Percentiles rank a stretch among this genome's conserved stretches.
Evolutionary conservation across 371 early-diverging fungal genomes (phyloP).

Genomic region (Gilbertella persicaria): DNA sequence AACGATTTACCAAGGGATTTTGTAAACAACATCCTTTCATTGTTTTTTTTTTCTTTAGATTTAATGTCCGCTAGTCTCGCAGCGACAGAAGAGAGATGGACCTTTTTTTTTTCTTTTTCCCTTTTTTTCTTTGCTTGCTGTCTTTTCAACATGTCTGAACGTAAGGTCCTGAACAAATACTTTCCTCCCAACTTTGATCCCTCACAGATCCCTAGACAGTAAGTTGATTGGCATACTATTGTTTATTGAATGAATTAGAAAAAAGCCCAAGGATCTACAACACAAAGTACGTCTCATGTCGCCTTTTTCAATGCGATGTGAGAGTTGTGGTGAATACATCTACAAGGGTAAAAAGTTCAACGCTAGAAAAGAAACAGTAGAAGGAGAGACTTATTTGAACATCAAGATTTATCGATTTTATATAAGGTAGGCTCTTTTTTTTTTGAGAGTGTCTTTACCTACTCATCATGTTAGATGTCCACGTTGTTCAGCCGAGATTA

Average conservation of each 20-base stretch:
- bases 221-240: slow-evolving; percentile 13
- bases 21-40: too few relatives aligned
- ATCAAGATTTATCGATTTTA: slow-evolving; percentile 95
- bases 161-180: slow-evolving; percentile 92
- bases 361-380: slow-evolving; percentile 88
- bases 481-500: slow-evolving; percentile 92
- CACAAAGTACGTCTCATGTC: slow-evolving; percentile 96
- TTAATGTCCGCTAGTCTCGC: too few relatives aligned
- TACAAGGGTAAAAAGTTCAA: slow-evolving; percentile 98
- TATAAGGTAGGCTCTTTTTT: slow-evolving; percentile 58
- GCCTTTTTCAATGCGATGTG: slow-evolving; percentile 98
- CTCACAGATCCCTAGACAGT: slow-evolving; percentile 52
- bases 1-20: too few relatives aligned
- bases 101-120: neutral
- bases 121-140: too few relatives aligned
- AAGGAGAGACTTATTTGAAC: slow-evolving; percentile 81
- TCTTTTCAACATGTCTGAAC: slow-evolving; percentile 67
- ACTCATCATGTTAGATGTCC: slow-evolving; percentile 68
- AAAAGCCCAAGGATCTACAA: slow-evolving; percentile 78
- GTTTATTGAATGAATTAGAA: slow-evolving; percentile 41
- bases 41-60: too few relatives aligned
- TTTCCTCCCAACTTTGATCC: slow-evolving; percentile 96
- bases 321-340: slow-evolving; percentile 94
- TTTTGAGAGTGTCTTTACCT: neutral
- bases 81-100: too few relatives aligned